These are phyloP conservation scores for Russula virescens DNA, from an alignment of 768 basidiomycete species.

Conservation along the genomic window DNA sequence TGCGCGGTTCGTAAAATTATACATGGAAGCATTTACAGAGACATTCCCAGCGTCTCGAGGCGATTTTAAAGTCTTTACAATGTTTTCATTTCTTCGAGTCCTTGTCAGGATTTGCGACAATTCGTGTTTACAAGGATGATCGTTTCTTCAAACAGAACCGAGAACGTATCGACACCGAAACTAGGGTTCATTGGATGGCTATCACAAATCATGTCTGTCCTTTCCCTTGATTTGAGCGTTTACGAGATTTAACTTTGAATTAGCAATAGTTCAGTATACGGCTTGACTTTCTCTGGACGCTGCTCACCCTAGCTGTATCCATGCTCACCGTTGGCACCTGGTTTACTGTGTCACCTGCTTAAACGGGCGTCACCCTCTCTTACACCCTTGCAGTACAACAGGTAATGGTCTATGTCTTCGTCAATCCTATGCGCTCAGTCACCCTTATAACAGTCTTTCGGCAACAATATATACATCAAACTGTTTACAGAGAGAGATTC, in stretches of 20 bases:
- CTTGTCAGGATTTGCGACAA: slow-evolving; percentile 80
- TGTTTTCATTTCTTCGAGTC: slow-evolving; percentile 91
- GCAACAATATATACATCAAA: too few relatives aligned
- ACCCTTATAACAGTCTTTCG: too few relatives aligned
- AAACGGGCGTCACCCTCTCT: slow-evolving; percentile 76
- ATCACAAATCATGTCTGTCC: slow-evolving; percentile 61
- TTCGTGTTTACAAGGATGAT: slow-evolving; percentile 79
- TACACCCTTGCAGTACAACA: slow-evolving; percentile 77
- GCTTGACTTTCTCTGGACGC: slow-evolving; percentile 74
- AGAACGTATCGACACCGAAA: slow-evolving; percentile 84
- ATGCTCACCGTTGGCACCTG: slow-evolving; percentile 72
- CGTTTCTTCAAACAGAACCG: too few relatives aligned
- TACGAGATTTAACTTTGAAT: slow-evolving; percentile 45
- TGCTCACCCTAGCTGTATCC: slow-evolving; percentile 71
- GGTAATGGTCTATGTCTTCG: too few relatives aligned
- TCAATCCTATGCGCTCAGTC: too few relatives aligned
- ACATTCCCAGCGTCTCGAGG: slow-evolving; percentile 52
- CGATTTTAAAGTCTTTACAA: slow-evolving; percentile 75
- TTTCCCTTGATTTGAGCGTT: neutral
- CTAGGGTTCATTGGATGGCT: slow-evolving; percentile 85
- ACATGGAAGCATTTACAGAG: neutral
- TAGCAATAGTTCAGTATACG: slow-evolving; percentile 84
- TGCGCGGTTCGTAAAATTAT: neutral
- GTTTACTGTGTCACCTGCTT: slow-evolving; percentile 68
- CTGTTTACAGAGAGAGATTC: too few relatives aligned